Percentiles rank a stretch among this genome's conserved stretches.
These are phyloP conservation scores for Dioscorea alata DNA, from an alignment of 106 monocot genomes.

Conservation along the genomic window DNA sequence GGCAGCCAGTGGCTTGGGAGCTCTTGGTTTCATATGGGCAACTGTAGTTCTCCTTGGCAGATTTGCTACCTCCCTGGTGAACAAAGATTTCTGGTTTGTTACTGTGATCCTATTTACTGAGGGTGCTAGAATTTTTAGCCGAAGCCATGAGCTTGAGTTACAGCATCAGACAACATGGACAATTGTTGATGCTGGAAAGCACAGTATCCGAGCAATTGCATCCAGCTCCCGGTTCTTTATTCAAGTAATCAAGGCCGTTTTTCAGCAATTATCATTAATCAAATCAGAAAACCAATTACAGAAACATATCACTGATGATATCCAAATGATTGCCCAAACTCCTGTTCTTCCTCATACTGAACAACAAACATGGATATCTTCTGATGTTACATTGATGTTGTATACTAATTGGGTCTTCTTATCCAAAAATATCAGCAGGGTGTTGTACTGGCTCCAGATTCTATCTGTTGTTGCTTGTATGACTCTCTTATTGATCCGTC, in stretches of 20 bases:
- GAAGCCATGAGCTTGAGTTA: slow-evolving; percentile 55
- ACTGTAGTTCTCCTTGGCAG: slow-evolving; percentile 62
- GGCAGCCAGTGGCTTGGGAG: slow-evolving; percentile 29
- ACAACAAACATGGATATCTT: slow-evolving; percentile 9
- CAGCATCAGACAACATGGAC: slow-evolving; percentile 31
- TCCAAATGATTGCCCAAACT: background rate
- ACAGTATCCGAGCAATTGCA: slow-evolving; percentile 3
- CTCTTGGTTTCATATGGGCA: slow-evolving; percentile 54
- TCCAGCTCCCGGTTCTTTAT: slow-evolving; percentile 2
- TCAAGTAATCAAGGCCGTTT: background rate
- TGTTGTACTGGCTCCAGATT: slow-evolving; percentile 47
- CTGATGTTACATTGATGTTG: slow-evolving; percentile 17
- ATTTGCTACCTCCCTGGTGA: slow-evolving; percentile 15
- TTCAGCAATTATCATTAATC: slow-evolving; percentile 1
- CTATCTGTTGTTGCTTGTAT: slow-evolving; percentile 28
- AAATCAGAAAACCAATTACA: background rate
- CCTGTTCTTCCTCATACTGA: background rate
- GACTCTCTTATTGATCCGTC: slow-evolving; percentile 31
- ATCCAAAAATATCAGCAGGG: slow-evolving; percentile 31
- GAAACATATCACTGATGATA: background rate
- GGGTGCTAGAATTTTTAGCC: slow-evolving; percentile 44
- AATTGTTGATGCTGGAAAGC: background rate
- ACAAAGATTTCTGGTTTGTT: slow-evolving; percentile 38
- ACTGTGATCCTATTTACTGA: slow-evolving; percentile 45
- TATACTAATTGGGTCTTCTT: slow-evolving; percentile 24